These are phyloP conservation scores for Parathielavia hyrcaniae DNA, from an alignment of 495 filamentous ascomycete genomes.

Conservation along the genomic window DNA sequence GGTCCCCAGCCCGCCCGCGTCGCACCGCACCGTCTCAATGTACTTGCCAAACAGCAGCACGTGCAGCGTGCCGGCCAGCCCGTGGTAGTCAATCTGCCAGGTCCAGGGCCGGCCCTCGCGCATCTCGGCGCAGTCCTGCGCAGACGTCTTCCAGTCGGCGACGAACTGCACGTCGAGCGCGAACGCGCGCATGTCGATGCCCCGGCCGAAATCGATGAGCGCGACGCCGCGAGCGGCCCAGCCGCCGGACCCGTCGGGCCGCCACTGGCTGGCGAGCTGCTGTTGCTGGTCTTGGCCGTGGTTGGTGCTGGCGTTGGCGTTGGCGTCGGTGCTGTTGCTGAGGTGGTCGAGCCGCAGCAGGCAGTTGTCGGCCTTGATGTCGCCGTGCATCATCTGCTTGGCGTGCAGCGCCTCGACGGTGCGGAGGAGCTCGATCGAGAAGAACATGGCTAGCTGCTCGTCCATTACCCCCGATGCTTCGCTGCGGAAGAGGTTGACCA, in stretches of 20 bases:
- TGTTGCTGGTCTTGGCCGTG: neutral
- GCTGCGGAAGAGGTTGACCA: constrained; percentile 76
- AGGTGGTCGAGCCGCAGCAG: constrained; percentile 68
- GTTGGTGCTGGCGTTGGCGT: constrained; percentile 35
- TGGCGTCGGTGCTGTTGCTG: constrained; percentile 31
- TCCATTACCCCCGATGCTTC: constrained; percentile 72
- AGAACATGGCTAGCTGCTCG: constrained; percentile 87
- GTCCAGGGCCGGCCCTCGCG: constrained; percentile 90
- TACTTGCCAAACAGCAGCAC: constrained; percentile 87
- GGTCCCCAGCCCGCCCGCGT: constrained; percentile 43
- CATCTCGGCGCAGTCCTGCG: constrained; percentile 89
- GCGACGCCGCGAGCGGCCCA: constrained; percentile 76
- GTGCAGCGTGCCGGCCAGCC: constrained; percentile 79
- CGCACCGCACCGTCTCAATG: constrained; percentile 68
- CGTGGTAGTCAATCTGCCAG: constrained; percentile 92
- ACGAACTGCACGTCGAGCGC: constrained; percentile 72
- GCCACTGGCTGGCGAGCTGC: constrained; percentile 50
- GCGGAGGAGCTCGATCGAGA: constrained; percentile 82
- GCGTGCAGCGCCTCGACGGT: constrained; percentile 82
- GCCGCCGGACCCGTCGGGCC: constrained; percentile 62
- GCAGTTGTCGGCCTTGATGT: constrained; percentile 93
- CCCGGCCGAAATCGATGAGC: constrained; percentile 91
- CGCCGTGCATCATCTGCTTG: constrained; percentile 78
- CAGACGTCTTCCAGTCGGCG: constrained; percentile 83
- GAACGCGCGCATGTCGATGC: constrained; percentile 89